Percentiles rank a stretch among this genome's conserved stretches.
Conservation (phyloP, 202 grass and related monocot species). For the Cymbopogon flexuosus region DNA sequence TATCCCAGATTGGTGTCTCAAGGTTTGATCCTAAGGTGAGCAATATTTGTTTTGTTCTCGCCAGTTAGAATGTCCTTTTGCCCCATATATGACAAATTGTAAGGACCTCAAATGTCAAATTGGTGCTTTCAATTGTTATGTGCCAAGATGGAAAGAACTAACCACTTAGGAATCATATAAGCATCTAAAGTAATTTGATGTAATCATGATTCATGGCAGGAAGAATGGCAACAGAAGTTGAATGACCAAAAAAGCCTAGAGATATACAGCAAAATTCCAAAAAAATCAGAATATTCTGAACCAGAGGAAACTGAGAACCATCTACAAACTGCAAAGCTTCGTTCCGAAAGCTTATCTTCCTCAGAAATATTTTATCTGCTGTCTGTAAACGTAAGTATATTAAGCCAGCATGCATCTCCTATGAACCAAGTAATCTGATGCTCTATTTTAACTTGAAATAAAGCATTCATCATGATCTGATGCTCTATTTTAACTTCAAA, state of each 20-base stretch:
- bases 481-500: background rate
- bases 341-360: constrained; percentile 51
- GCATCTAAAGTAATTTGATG: background rate
- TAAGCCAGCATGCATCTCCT: background rate
- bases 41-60: background rate
- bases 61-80: background rate
- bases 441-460: background rate
- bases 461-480: background rate
- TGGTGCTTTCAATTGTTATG: background rate
- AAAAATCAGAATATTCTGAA: constrained; percentile 18
- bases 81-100: background rate
- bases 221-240: constrained; percentile 11
- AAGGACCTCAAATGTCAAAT: background rate
- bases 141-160: background rate
- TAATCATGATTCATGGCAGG: constrained; percentile 26
- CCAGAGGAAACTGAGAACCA: constrained; percentile 33
- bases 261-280: constrained; percentile 24
- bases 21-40: constrained; percentile 16
- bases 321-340: constrained; percentile 38
- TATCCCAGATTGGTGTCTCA: constrained; percentile 26
- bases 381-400: constrained; percentile 42
- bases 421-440: background rate
- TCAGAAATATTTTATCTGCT: constrained; percentile 52
- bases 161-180: background rate
- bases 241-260: constrained; percentile 28